Conservation (phyloP, 345 rosid genomes). For the Hibiscus trionum region DNA sequence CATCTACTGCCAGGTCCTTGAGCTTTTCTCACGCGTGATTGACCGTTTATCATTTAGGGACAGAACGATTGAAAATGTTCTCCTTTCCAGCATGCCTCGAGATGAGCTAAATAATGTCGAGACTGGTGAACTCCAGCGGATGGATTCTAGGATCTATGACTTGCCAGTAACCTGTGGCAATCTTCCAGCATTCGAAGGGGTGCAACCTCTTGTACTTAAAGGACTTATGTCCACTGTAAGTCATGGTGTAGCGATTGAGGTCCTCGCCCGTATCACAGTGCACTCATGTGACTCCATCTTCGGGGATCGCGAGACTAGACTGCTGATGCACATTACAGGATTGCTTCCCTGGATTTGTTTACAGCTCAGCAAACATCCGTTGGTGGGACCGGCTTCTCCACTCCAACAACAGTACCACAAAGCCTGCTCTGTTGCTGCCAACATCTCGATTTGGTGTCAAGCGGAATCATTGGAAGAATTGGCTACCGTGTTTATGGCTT, state of each 20-base stretch:
- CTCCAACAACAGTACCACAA: constrained; percentile 82
- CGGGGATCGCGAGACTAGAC: constrained; percentile 87
- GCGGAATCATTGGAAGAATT: constrained; percentile 69
- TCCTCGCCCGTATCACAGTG: constrained; percentile 76
- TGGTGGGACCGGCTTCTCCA: constrained; percentile 55
- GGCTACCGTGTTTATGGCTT: constrained; percentile 62
- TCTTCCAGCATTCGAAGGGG: constrained; percentile 87
- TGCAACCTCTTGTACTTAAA: constrained; percentile 96
- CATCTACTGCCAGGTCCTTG: constrained; percentile 95
- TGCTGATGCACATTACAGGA: constrained; percentile 93
- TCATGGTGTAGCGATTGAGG: constrained; percentile 83
- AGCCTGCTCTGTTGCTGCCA: constrained; percentile 81
- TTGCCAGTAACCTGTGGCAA: constrained; percentile 63
- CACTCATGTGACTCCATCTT: constrained; percentile 94
- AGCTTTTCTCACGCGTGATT: constrained; percentile 91
- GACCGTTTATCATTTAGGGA: constrained; percentile 83
- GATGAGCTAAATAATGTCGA: constrained; percentile 61
- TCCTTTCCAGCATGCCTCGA: constrained; percentile 96
- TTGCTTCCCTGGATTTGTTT: constrained; percentile 98
- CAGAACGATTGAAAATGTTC: constrained; percentile 89
- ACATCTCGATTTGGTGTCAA: constrained; percentile 79
- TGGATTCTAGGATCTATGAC: constrained; percentile 63
- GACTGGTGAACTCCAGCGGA: constrained; percentile 54
- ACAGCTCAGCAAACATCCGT: constrained; percentile 67
- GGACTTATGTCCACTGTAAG: constrained; percentile 92